phyloP scores from a whole-genome alignment of 768 basidiomycete genomes.

The Heimioporus sp. region DNA sequence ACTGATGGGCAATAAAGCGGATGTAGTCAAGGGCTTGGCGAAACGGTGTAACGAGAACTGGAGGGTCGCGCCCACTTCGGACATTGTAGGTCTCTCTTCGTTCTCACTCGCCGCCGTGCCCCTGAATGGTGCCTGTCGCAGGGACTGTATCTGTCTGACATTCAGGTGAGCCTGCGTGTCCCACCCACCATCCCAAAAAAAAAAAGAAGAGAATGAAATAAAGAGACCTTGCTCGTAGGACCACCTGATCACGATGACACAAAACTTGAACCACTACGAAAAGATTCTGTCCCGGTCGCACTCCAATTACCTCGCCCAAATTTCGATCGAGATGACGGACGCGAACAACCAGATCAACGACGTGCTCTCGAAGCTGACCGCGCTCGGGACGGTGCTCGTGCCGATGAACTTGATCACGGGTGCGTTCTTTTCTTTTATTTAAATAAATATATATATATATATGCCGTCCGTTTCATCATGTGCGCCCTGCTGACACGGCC shows the following conservation, averaged over 20 bases:
- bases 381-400: conserved; percentile 94
- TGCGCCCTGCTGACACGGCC: no score
- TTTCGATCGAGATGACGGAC: conserved; percentile 99
- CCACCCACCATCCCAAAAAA: neutral
- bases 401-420: conserved; percentile 97
- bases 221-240: conserved; percentile 46
- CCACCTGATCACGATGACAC: conserved; percentile 99
- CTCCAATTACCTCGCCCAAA: conserved; percentile 98
- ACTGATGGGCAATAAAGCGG: conserved; percentile 99
- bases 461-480: no score
- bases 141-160: conserved; percentile 95
- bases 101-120: neutral
- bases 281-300: conserved; percentile 98
- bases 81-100: conserved; percentile 63
- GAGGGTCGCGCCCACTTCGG: conserved; percentile 96
- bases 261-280: conserved; percentile 99
- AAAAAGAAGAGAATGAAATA: neutral
- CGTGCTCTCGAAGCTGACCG: conserved; percentile 94
- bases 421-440: conserved; percentile 31
- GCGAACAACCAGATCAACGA: conserved; percentile 99
- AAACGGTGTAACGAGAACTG: conserved; percentile 99
- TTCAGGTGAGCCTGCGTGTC: conserved; percentile 58
- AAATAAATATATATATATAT: no score
- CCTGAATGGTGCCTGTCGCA: conserved; percentile 26
- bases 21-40: conserved; percentile 97